Evolutionary conservation across 371 early-diverging fungal species (phyloP), one percentile per base, ranked within the genome.

Genomic region (Funneliformis caledonium): DNA sequence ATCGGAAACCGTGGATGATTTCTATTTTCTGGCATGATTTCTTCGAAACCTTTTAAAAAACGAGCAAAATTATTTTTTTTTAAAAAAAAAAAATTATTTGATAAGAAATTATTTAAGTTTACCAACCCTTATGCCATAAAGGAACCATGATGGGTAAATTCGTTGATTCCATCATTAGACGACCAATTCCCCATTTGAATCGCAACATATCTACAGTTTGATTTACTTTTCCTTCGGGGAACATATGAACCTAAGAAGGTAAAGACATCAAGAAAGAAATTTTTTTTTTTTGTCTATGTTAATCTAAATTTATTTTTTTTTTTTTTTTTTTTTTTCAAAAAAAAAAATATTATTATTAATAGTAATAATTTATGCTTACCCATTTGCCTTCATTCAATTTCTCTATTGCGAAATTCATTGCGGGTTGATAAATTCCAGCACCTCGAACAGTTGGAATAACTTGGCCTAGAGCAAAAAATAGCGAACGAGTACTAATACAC

Each of bases 171-270:
- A 94, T 94, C 19, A 95, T 81, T 70, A 97, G 85, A 48, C 96
- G 89, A 9, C 93, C 94, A 7, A 97, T 88, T 7, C 97, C 97
- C 97, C 97, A 97, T 81, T 93, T 93, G 84, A 96, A 95, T 42
- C 93, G 91, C 78, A 94, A 84, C 84, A 95, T 84, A 42, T 87
- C 82, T 2, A 83, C 84, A 9, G 86, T 85, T 82, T 94, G 95
- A 82, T 94, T 92, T 69, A 95, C 91, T 80, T 88, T 90, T 12
- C 91, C 94, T 81, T 97, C 97, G 3, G 97, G 95, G 81, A 94
- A 97, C 45, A 97, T 89, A 77, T 96, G 96, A 62, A 96, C 85
- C 92, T 91, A 19, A 60, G 31, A 78, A 26, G 26, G 26, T 47
- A 61, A 2, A 26, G 4, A 9, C 8, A 61, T 19, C 12, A 59